phyloP scores from a whole-genome alignment of 148 eudicot species.

The Dysphania ambrosioides region DNA sequence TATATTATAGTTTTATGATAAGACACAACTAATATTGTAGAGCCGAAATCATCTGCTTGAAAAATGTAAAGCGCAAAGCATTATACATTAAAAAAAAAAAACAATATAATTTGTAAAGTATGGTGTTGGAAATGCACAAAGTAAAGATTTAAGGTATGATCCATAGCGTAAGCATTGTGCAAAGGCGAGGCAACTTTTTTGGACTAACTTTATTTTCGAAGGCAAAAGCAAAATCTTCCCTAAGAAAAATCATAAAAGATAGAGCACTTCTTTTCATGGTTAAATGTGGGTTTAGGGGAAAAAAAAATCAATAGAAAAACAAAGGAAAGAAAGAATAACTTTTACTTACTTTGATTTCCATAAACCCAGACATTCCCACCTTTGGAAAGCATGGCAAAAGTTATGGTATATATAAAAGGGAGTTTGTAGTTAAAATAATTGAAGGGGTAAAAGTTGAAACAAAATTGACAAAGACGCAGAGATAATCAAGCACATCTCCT shows the following conservation, averaged over 20 bases:
- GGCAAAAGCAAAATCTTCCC: slow-evolving; percentile 46
- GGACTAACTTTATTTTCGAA: slow-evolving; percentile 13
- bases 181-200: slow-evolving; percentile 51
- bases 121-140: slow-evolving; percentile 21
- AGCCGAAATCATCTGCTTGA: background rate
- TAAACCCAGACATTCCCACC: slow-evolving; percentile 25
- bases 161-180: slow-evolving; percentile 58
- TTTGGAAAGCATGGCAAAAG: slow-evolving; percentile 26
- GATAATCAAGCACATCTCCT: slow-evolving; percentile 25
- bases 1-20: background rate
- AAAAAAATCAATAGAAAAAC: background rate
- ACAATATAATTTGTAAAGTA: slow-evolving; percentile 5
- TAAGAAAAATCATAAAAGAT: slow-evolving; percentile 31
- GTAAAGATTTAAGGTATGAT: slow-evolving; percentile 26
- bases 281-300: slow-evolving; percentile 33
- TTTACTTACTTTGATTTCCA: slow-evolving; percentile 24
- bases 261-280: slow-evolving; percentile 55
- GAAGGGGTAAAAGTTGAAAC: slow-evolving; percentile 21
- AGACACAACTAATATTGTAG: slow-evolving; percentile 15
- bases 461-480: slow-evolving; percentile 23
- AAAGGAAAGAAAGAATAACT: slow-evolving; percentile 22
- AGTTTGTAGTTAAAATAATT: slow-evolving; percentile 15
- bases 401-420: slow-evolving; percentile 12
- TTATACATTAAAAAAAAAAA: background rate
- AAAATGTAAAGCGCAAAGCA: slow-evolving; percentile 9